Conservation (phyloP, 2,329 filamentous ascomycete species). For the Fusarium hainanense region DNA sequence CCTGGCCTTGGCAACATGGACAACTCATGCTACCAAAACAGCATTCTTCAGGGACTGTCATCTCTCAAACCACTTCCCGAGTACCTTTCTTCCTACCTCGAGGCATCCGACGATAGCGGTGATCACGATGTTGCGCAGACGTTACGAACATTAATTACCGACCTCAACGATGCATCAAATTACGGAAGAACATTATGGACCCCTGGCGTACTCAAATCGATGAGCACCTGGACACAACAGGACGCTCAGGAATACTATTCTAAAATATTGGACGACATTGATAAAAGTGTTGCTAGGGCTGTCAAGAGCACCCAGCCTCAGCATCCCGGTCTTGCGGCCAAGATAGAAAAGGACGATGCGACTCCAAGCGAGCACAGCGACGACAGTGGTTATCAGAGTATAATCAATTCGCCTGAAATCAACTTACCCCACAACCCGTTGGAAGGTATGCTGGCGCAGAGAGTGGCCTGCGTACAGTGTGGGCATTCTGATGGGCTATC, state of each 20-base stretch:
- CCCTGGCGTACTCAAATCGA: slow-evolving; percentile 82
- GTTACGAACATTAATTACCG: slow-evolving; percentile 73
- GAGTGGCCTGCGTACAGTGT: slow-evolving; percentile 87
- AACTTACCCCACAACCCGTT: slow-evolving; percentile 75
- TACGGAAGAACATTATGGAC: slow-evolving; percentile 86
- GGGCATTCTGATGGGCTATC: slow-evolving; percentile 89
- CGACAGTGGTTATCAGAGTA: slow-evolving; percentile 67
- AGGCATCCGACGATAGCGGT: slow-evolving; percentile 42
- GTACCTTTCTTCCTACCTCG: slow-evolving; percentile 68
- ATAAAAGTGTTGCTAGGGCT: slow-evolving; percentile 75
- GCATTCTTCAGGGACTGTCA: slow-evolving; percentile 86
- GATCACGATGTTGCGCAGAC: slow-evolving; percentile 57
- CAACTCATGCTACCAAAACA: slow-evolving; percentile 98
- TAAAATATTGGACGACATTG: slow-evolving; percentile 85
- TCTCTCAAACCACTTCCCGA: slow-evolving; percentile 75
- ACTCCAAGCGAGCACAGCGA: slow-evolving; percentile 63
- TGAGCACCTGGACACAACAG: slow-evolving; percentile 96
- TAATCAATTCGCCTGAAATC: slow-evolving; percentile 50
- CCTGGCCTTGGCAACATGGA: slow-evolving; percentile 88
- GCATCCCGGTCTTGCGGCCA: slow-evolving; percentile 55
- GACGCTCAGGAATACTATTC: slow-evolving; percentile 98
- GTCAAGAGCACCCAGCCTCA: slow-evolving; percentile 45
- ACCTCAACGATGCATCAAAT: slow-evolving; percentile 75
- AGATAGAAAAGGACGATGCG: slow-evolving; percentile 55
- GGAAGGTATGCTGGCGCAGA: slow-evolving; percentile 87